These are phyloP conservation scores for Naumovozyma baii DNA, from an alignment of 805 yeast genomes.

Conservation along the genomic window DNA sequence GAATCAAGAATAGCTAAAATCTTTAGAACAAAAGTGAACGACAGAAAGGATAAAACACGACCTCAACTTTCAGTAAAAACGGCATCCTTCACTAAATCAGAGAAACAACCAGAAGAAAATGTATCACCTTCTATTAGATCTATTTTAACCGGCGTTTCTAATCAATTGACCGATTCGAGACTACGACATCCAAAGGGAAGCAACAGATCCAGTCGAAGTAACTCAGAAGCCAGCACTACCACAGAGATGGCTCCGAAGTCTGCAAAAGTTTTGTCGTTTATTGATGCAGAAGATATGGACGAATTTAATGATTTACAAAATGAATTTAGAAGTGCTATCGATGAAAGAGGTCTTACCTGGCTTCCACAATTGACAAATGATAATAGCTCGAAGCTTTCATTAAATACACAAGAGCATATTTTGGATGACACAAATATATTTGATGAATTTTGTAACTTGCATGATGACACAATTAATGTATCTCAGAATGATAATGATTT, in stretches of 20 bases:
- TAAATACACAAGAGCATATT: conserved; percentile 14
- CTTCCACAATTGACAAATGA: conserved; percentile 15
- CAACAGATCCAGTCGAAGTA: background rate
- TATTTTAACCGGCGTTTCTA: background rate
- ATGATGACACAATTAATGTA: no score
- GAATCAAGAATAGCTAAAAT: conserved; percentile 9
- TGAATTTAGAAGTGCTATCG: conserved; percentile 20
- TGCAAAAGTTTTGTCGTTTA: conserved; percentile 22
- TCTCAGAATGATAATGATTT: background rate
- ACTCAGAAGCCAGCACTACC: conserved; percentile 4
- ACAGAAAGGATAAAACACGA: conserved; percentile 2
- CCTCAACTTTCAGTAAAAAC: conserved; percentile 9
- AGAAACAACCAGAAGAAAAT: background rate
- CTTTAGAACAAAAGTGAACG: conserved; percentile 7
- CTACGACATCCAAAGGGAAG: background rate
- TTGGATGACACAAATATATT: conserved; percentile 2
- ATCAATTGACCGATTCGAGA: background rate
- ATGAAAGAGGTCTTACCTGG: conserved; percentile 24
- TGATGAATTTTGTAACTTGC: no score
- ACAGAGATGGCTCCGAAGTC: conserved; percentile 16
- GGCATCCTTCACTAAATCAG: background rate
- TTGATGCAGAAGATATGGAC: conserved; percentile 27
- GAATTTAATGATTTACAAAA: conserved; percentile 28
- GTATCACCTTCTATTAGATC: background rate
- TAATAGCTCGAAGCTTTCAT: background rate